Evolutionary conservation across 805 yeast species (phyloP), one percentile per base, ranked within the genome.

Genomic region (Saturnispora saitoi): DNA sequence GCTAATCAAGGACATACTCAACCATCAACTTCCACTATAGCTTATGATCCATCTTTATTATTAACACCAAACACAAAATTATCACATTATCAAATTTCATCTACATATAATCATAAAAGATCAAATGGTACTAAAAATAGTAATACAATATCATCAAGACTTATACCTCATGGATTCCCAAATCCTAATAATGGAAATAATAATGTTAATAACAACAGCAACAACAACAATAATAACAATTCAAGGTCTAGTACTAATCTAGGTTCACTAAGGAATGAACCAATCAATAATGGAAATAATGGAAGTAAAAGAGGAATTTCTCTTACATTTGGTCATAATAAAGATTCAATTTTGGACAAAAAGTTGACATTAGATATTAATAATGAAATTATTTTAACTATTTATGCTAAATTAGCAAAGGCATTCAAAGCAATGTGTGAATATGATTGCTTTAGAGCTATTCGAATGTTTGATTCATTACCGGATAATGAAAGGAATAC

Each of bases 361-460:
- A 46, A 28, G 34, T 10, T 15, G 17, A 7, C 32, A 17, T 31
- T 40, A 34, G 44, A 31, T 12, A 26, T n/a, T 26, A n/a, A 17
- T 9, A 34, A 40, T 17, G 48, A 40, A 32, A n/a, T 36, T 0
- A 56, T 80, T 28, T 62, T 73, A 34, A 63, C 67, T 7, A 61
- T 81, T 8, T 81, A 79, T 56, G 66, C 75, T 1, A 65, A 70
- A 8, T 71, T 81, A 55, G 87, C 84, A 3, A 76, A 75, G 58
- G 80, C 78, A n/a, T 78, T 63, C 62, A 78, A 77, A 56, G 74
- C 83, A 17, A 73, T 78, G 70, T 66, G 75, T 52, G 70, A 74
- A 39, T 90, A 76, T 63, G 93, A 90, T 58, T 86, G 95, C 55
- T 80, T 78, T 59, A 80, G 83, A 57, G 95, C 97, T 0, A 78